Evolutionary conservation across 2,329 filamentous ascomycete species (phyloP).

Genomic region (Myotisia sp.): DNA sequence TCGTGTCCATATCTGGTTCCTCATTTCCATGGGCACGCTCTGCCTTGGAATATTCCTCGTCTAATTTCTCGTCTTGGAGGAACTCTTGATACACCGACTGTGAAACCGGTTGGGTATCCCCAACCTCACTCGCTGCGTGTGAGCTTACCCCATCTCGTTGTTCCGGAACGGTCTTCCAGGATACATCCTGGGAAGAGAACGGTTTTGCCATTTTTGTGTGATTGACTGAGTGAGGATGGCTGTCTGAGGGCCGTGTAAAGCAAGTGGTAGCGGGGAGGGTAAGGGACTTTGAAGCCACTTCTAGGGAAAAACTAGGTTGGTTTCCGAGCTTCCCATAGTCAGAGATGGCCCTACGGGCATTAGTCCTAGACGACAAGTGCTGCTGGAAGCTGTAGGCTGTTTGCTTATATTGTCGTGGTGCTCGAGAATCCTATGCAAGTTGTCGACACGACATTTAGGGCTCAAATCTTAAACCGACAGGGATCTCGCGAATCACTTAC

Average conservation of each 20-base stretch:
- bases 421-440: conserved; percentile 1
- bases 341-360: neutral
- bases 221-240: conserved; percentile 3
- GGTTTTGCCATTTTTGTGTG: neutral
- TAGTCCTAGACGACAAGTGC: neutral
- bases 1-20: conserved; percentile 20
- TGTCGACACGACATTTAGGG: neutral
- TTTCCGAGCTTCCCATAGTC: conserved; percentile 4
- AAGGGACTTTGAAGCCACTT: conserved; percentile 5
- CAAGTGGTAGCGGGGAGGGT: conserved; percentile 1
- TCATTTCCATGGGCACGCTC: conserved; percentile 1
- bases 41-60: conserved; percentile 5
- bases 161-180: conserved; percentile 12
- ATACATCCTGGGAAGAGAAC: conserved; percentile 11
- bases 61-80: conserved; percentile 23
- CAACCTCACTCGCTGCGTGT: conserved; percentile 21
- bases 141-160: conserved; percentile 21
- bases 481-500: conserved; percentile 17
- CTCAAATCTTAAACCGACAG: neutral
- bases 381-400: neutral
- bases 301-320: conserved; percentile 3
- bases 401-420: neutral
- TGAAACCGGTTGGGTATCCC: conserved; percentile 33
- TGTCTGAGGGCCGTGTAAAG: neutral
- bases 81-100: conserved; percentile 31